These are phyloP conservation scores for Gossypium bickii DNA, from an alignment of 345 rosid species.

Conservation along the genomic window DNA sequence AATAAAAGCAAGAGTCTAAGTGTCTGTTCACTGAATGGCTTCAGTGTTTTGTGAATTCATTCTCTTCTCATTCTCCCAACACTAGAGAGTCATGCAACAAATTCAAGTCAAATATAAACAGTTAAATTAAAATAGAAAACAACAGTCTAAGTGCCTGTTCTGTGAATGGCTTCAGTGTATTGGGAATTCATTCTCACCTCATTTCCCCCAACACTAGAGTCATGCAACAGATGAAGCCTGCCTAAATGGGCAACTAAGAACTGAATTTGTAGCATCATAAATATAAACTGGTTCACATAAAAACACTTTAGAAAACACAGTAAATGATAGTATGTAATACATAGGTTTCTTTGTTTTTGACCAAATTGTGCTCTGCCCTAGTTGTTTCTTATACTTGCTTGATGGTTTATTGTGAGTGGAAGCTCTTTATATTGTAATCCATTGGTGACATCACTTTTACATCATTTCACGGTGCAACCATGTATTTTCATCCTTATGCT, in stretches of 20 bases:
- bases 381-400: neutral
- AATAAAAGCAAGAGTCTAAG: neutral
- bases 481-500: neutral
- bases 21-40: neutral
- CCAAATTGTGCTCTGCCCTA: neutral
- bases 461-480: neutral
- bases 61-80: neutral
- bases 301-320: neutral
- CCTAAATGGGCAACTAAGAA: neutral
- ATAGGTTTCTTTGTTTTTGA: neutral
- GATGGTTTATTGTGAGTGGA: neutral
- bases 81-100: neutral
- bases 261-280: conserved; percentile 1
- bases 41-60: neutral
- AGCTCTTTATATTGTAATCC: neutral
- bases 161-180: neutral
- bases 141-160: neutral
- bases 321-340: neutral
- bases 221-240: neutral
- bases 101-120: neutral
- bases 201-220: neutral
- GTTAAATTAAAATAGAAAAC: neutral
- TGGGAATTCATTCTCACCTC: neutral
- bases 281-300: neutral
- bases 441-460: conserved; percentile 1